Conservation (phyloP, 23 red algal genomes). For the Gracilaria gracilis region DNA sequence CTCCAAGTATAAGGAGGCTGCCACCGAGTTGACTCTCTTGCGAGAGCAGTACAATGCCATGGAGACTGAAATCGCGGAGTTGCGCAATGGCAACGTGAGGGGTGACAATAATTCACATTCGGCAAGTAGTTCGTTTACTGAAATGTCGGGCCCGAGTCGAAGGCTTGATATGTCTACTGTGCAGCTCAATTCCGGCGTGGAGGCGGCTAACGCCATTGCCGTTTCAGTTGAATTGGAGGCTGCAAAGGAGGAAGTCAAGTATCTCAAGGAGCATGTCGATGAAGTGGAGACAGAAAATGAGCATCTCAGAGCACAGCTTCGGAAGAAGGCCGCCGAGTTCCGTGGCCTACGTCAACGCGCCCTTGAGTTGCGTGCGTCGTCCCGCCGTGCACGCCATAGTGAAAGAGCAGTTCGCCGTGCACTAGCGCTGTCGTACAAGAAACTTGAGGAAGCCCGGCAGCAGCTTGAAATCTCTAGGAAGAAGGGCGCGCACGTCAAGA, state of each 20-base stretch:
- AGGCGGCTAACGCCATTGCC: constrained; percentile 30
- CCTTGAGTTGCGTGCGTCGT: constrained; percentile 32
- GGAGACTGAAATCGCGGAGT: constrained; percentile 28
- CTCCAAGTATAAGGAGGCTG: constrained; percentile 75
- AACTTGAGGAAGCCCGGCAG: constrained; percentile 61
- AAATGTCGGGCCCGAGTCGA: constrained; percentile 17
- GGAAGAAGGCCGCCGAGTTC: constrained; percentile 61
- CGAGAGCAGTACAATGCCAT: constrained; percentile 51
- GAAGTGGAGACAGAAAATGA: constrained; percentile 73
- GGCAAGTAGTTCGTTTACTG: constrained; percentile 51
- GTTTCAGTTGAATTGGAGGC: constrained; percentile 54
- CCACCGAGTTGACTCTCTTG: constrained; percentile 72
- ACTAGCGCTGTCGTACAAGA: constrained; percentile 32
- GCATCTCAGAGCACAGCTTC: constrained; percentile 53
- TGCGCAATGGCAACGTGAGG: constrained; percentile 6
- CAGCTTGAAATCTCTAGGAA: constrained; percentile 65
- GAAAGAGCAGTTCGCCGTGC: constrained; percentile 55
- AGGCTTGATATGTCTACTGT: constrained; percentile 19
- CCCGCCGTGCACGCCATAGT: constrained; percentile 27
- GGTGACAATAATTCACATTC: constrained; percentile 12
- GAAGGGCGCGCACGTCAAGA: constrained; percentile 72
- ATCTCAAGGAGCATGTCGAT: constrained; percentile 70
- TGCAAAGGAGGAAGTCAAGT: constrained; percentile 55
- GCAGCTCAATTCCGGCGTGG: constrained; percentile 25
- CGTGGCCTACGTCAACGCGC: constrained; percentile 43